A percentile compares a stretch with the other conserved stretches of the same genome.
Evolutionary conservation across 805 yeast genomes (phyloP).

Genomic region (Monosporozyma siamensis): DNA sequence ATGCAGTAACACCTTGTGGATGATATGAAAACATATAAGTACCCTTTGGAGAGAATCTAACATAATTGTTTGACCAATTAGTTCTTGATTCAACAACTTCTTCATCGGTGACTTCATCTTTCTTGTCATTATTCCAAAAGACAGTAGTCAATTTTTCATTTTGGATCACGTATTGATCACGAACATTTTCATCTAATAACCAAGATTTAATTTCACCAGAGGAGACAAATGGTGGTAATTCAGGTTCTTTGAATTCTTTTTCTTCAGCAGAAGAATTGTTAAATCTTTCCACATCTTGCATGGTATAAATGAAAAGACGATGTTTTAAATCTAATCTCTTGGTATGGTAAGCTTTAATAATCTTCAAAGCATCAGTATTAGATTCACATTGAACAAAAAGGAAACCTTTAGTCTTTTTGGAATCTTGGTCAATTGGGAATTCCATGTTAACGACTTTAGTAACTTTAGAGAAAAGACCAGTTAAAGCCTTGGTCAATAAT

Average conservation of each 20-base stretch:
- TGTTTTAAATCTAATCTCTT: constrained; percentile 92
- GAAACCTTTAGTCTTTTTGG: constrained; percentile 77
- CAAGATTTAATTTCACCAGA: constrained; percentile 81
- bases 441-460: constrained; percentile 72
- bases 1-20: constrained; percentile 88
- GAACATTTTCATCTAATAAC: constrained; percentile 79
- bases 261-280: constrained; percentile 42
- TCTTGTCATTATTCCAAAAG: constrained; percentile 71
- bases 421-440: constrained; percentile 64
- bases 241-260: constrained; percentile 62
- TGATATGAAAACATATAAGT: constrained; percentile 79
- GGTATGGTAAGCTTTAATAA: constrained; percentile 72
- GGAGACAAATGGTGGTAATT: constrained; percentile 58
- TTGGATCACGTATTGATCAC: constrained; percentile 85
- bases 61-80: constrained; percentile 81
- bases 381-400: constrained; percentile 74
- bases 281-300: constrained; percentile 73
- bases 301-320: constrained; percentile 72
- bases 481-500: constrained; percentile 73
- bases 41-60: constrained; percentile 90
- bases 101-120: constrained; percentile 48
- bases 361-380: constrained; percentile 59
- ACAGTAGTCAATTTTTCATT: constrained; percentile 73
- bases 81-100: constrained; percentile 67
- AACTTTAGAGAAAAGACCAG: constrained; percentile 65